Conservation (phyloP, 2,329 filamentous ascomycete genomes). For the Colletotrichum shisoi region DNA sequence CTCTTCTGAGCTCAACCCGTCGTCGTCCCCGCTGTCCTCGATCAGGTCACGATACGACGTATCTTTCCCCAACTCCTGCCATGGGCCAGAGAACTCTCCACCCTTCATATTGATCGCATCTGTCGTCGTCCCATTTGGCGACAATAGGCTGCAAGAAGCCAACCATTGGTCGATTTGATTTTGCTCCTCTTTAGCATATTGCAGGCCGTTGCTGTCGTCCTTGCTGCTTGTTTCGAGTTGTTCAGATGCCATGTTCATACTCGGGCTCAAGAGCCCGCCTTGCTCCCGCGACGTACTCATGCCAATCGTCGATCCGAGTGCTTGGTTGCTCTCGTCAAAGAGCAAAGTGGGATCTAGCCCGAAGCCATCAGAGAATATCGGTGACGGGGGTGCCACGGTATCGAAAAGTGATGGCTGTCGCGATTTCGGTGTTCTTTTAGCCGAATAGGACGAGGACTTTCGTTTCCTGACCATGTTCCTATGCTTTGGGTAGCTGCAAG, state of each 20-base stretch:
- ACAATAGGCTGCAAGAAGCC: conserved; percentile 1
- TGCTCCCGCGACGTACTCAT: neutral
- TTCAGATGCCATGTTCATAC: neutral
- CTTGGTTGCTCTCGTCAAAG: neutral
- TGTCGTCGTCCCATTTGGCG: neutral
- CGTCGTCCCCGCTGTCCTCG: conserved; percentile 6
- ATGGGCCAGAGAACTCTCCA: neutral
- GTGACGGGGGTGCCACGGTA: neutral
- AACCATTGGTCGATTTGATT: conserved; percentile 30
- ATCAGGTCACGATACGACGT: neutral
- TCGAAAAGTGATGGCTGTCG: neutral
- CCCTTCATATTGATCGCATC: neutral
- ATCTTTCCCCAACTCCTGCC: conserved; percentile 10
- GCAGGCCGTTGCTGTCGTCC: neutral
- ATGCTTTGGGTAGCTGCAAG: conserved; percentile 16
- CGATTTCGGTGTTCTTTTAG: neutral
- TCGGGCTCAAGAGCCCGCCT: neutral
- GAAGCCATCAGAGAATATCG: conserved; percentile 2
- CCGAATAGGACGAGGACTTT: conserved; percentile 3
- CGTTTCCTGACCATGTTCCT: conserved; percentile 16
- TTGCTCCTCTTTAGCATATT: conserved; percentile 7
- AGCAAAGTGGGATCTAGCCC: neutral
- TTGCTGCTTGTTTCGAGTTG: neutral
- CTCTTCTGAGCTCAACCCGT: conserved; percentile 6
- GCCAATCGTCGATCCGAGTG: neutral